A percentile compares a stretch with the other conserved stretches of the same genome.
phyloP scores from a whole-genome alignment of 208 protist genomes.

The Strigomonas culicis region DNA sequence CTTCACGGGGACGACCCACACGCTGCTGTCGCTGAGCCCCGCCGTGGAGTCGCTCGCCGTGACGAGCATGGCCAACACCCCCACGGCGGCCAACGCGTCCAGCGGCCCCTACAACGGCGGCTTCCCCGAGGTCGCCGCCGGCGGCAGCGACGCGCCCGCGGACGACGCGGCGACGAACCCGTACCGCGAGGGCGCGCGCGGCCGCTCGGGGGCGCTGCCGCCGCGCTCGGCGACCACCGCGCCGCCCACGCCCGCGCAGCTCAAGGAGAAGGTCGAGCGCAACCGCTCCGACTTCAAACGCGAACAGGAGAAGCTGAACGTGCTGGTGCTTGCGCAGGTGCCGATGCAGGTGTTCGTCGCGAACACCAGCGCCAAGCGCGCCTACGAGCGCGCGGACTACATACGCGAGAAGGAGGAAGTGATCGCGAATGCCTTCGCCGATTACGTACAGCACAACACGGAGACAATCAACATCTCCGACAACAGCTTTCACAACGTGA shows the following conservation, averaged over 20 bases:
- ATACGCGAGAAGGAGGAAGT: neutral
- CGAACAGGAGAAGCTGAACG: neutral
- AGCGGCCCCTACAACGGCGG: neutral
- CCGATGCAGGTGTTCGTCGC: neutral
- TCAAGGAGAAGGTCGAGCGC: neutral
- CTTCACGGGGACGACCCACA: neutral
- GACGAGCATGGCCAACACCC: neutral
- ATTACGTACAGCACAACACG: neutral
- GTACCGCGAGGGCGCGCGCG: neutral
- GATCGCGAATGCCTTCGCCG: neutral
- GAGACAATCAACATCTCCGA: neutral
- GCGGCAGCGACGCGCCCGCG: neutral
- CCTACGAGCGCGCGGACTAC: neutral
- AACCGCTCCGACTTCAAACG: neutral
- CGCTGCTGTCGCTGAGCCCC: neutral
- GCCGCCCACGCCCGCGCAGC: neutral
- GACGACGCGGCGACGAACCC: neutral
- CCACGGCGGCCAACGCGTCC: neutral
- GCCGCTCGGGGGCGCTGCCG: neutral
- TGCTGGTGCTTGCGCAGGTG: neutral
- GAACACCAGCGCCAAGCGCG: neutral
- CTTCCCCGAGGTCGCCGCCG: slow-evolving; percentile 12
- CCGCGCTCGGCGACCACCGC: neutral
- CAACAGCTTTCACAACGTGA: neutral
- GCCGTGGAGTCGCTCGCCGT: neutral